Conservation (phyloP, 495 filamentous ascomycete genomes). For the Annulohypoxylon nitens region DNA sequence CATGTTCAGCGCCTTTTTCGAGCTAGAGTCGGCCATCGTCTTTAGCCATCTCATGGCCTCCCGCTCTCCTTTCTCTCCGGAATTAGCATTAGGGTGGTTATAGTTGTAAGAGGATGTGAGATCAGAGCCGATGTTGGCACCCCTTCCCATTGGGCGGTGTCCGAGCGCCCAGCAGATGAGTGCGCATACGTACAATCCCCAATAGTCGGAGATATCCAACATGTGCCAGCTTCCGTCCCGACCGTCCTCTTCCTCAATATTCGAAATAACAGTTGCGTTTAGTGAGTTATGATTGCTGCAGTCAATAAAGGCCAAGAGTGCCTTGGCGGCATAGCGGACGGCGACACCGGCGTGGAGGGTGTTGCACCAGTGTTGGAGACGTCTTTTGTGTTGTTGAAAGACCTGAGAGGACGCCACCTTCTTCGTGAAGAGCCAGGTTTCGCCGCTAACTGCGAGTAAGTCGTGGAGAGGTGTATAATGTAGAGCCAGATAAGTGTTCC, state of each 20-base stretch:
- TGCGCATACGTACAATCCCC: constrained; percentile 62
- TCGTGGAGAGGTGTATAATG: constrained; percentile 63
- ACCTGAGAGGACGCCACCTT: constrained; percentile 55
- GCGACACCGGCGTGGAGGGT: constrained; percentile 35
- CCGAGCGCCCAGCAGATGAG: constrained; percentile 63
- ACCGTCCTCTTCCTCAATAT: constrained; percentile 18
- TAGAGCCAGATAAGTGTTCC: constrained; percentile 62
- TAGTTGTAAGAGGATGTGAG: constrained; percentile 18
- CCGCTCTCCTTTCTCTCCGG: constrained; percentile 40
- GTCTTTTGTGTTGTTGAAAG: constrained; percentile 56
- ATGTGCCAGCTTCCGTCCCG: constrained; percentile 40
- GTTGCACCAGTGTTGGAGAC: constrained; percentile 55
- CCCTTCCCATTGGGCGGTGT: constrained; percentile 46
- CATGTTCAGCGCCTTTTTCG: constrained; percentile 49
- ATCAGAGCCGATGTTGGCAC: constrained; percentile 23
- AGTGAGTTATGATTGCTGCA: constrained; percentile 37
- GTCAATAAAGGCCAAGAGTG: constrained; percentile 46
- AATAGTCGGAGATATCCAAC: constrained; percentile 61
- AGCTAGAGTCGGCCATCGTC: constrained; percentile 38
- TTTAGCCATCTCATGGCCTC: constrained; percentile 47
- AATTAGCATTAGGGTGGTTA: constrained; percentile 42
- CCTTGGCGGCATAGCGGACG: constrained; percentile 48
- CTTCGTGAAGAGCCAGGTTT: constrained; percentile 62
- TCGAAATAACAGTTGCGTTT: constrained; percentile 41
- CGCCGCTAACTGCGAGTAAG: constrained; percentile 62